These are phyloP conservation scores for Pseudopyricularia cyperi DNA, from an alignment of 2,329 filamentous ascomycete genomes.

Conservation along the genomic window DNA sequence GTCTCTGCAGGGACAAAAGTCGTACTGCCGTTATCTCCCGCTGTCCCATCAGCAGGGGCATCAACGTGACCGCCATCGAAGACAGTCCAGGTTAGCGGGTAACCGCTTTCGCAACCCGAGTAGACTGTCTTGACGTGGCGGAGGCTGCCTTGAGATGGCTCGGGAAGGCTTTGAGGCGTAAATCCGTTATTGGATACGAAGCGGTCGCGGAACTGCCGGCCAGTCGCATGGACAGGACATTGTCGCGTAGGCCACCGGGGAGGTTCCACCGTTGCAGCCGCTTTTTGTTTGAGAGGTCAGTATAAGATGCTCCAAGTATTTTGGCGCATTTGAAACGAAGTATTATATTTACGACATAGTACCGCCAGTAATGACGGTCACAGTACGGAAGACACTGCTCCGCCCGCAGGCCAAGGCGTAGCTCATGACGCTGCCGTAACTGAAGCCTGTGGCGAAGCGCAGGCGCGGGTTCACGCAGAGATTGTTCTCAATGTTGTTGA, in stretches of 20 bases:
- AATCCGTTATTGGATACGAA: slow-evolving; percentile 25
- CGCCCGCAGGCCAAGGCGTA: slow-evolving; percentile 27
- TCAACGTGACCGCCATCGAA: slow-evolving; percentile 16
- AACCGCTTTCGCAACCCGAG: slow-evolving; percentile 14
- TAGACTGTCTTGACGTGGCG: slow-evolving; percentile 11
- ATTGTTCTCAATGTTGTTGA: slow-evolving; percentile 20
- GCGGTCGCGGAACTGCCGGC: slow-evolving; percentile 19
- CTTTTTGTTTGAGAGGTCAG: background rate
- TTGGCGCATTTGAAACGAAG: background rate
- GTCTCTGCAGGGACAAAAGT: background rate
- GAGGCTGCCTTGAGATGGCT: slow-evolving; percentile 4
- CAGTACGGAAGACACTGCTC: slow-evolving; percentile 22
- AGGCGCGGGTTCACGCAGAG: slow-evolving; percentile 27
- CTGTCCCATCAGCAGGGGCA: background rate
- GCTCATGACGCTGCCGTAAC: slow-evolving; percentile 28
- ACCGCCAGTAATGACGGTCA: slow-evolving; percentile 7
- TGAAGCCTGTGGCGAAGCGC: slow-evolving; percentile 29
- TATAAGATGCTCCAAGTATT: background rate
- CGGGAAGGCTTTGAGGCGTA: background rate
- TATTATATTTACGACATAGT: background rate
- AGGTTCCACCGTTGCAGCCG: background rate
- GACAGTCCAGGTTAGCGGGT: slow-evolving; percentile 19
- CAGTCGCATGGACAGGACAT: slow-evolving; percentile 16
- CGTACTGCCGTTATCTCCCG: background rate
- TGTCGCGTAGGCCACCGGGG: slow-evolving; percentile 12